A percentile compares a stretch with the other conserved stretches of the same genome.
These are phyloP conservation scores for Starmerella sp. DNA, from an alignment of 805 yeast species.

Conservation along the genomic window DNA sequence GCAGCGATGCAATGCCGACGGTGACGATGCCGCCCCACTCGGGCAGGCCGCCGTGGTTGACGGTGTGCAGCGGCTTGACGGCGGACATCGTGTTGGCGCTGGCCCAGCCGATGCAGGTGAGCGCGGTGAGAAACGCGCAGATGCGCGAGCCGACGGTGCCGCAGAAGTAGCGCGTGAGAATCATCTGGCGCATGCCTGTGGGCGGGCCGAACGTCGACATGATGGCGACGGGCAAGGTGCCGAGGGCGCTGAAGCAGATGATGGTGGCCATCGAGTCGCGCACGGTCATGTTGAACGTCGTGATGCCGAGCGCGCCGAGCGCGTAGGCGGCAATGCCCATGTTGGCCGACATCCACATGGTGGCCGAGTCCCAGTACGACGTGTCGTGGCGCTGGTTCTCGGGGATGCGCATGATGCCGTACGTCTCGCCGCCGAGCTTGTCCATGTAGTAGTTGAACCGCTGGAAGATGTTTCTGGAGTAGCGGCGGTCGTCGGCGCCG, in stretches of 20 bases:
- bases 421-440: slow-evolving; percentile 36
- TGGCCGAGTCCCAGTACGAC: slow-evolving; percentile 56
- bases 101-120: slow-evolving; percentile 93
- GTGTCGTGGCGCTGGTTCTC: slow-evolving; percentile 66
- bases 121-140: slow-evolving; percentile 61
- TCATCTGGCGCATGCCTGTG: slow-evolving; percentile 81
- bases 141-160: slow-evolving; percentile 70
- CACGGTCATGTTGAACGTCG: slow-evolving; percentile 57
- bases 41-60: slow-evolving; percentile 52
- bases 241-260: slow-evolving; percentile 62
- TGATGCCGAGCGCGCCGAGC: slow-evolving; percentile 60
- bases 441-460: slow-evolving; percentile 20
- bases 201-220: slow-evolving; percentile 74
- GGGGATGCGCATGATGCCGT: slow-evolving; percentile 72
- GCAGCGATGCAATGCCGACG: slow-evolving; percentile 50
- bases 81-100: slow-evolving; percentile 84
- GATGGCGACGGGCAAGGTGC: slow-evolving; percentile 69
- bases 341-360: slow-evolving; percentile 89
- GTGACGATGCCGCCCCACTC: slow-evolving; percentile 86
- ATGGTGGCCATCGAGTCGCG: slow-evolving; percentile 59
- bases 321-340: slow-evolving; percentile 75
- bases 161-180: slow-evolving; percentile 61
- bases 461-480: slow-evolving; percentile 12
- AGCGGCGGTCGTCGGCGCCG: not conserved
- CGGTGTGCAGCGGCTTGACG: slow-evolving; percentile 70